These are phyloP conservation scores for Trametes maxima DNA, from an alignment of 768 basidiomycete genomes.

Conservation along the genomic window DNA sequence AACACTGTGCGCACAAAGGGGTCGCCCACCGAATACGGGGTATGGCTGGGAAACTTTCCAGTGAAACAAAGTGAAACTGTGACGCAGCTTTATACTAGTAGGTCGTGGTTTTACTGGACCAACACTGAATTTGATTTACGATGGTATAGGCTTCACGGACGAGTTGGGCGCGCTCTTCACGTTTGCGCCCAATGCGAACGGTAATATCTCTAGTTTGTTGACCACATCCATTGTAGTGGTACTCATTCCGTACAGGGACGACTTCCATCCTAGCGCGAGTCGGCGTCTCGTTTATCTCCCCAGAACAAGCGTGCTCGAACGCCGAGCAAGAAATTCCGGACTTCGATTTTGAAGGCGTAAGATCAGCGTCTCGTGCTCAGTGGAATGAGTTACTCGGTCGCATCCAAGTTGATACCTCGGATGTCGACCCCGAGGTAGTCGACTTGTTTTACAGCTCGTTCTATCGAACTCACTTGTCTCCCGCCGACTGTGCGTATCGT, in stretches of 20 bases:
- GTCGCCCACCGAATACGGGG: conserved; percentile 55
- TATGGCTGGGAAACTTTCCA: conserved; percentile 55
- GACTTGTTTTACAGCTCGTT: conserved; percentile 64
- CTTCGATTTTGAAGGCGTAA: conserved; percentile 55
- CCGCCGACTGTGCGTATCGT: conserved; percentile 56
- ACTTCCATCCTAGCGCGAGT: conserved; percentile 58
- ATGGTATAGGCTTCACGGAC: conserved; percentile 43
- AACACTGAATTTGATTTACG: background rate
- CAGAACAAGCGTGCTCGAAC: conserved; percentile 60
- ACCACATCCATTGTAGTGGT: conserved; percentile 4
- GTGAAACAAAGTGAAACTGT: conserved; percentile 48
- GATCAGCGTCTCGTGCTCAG: conserved; percentile 42
- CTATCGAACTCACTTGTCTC: conserved; percentile 63
- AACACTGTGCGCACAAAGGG: conserved; percentile 16
- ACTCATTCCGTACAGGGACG: background rate
- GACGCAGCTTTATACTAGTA: conserved; percentile 52
- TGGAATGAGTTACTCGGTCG: conserved; percentile 65
- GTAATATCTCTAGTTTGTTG: background rate
- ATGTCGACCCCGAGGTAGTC: conserved; percentile 50
- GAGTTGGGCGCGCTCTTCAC: conserved; percentile 57
- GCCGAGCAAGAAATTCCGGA: conserved; percentile 63
- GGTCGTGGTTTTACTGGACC: conserved; percentile 7
- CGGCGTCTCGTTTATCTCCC: conserved; percentile 65
- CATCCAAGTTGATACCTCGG: conserved; percentile 52
- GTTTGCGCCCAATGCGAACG: conserved; percentile 45